Evolutionary conservation across 192 early-diverging fungal species (phyloP).

Genomic region (Coemansia asiatica): DNA sequence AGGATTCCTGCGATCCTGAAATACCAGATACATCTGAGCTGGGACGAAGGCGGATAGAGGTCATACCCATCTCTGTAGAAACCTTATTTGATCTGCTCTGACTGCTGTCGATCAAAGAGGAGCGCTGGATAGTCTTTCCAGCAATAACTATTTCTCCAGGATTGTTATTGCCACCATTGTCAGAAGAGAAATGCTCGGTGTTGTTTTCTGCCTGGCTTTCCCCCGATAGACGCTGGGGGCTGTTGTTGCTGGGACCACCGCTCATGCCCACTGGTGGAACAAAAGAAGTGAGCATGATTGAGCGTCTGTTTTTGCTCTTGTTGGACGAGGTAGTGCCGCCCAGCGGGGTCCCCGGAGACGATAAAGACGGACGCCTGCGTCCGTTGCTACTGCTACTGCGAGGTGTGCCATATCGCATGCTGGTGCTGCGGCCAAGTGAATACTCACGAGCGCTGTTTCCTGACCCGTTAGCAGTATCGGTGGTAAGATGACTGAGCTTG

Average conservation of each 20-base stretch:
- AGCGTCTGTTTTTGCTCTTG: slow-evolving; percentile 39
- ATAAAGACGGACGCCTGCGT: slow-evolving; percentile 40
- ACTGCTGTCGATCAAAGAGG: slow-evolving; percentile 20
- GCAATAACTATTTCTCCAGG: slow-evolving; percentile 36
- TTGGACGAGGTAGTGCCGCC: neutral
- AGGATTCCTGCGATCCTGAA: neutral
- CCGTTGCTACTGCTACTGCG: slow-evolving; percentile 9
- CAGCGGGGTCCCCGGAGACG: slow-evolving; percentile 3
- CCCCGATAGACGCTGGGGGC: slow-evolving; percentile 31
- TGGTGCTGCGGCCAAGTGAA: slow-evolving; percentile 37
- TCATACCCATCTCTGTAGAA: slow-evolving; percentile 17
- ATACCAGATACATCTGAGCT: slow-evolving; percentile 27
- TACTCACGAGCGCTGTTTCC: slow-evolving; percentile 13
- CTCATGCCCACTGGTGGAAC: slow-evolving; percentile 41
- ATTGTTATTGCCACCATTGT: slow-evolving; percentile 8
- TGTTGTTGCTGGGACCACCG: slow-evolving; percentile 29
- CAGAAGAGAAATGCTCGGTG: slow-evolving; percentile 2
- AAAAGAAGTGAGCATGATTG: slow-evolving; percentile 54
- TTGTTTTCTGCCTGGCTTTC: slow-evolving; percentile 32
- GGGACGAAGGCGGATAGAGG: slow-evolving; percentile 44
- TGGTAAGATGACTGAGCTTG: slow-evolving; percentile 1
- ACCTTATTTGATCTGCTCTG: slow-evolving; percentile 16
- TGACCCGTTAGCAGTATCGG: slow-evolving; percentile 8
- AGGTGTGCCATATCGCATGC: slow-evolving; percentile 22
- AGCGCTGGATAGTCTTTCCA: slow-evolving; percentile 31